Evolutionary conservation across 768 basidiomycete species (phyloP).

Genomic region (Mycena galericulata): DNA sequence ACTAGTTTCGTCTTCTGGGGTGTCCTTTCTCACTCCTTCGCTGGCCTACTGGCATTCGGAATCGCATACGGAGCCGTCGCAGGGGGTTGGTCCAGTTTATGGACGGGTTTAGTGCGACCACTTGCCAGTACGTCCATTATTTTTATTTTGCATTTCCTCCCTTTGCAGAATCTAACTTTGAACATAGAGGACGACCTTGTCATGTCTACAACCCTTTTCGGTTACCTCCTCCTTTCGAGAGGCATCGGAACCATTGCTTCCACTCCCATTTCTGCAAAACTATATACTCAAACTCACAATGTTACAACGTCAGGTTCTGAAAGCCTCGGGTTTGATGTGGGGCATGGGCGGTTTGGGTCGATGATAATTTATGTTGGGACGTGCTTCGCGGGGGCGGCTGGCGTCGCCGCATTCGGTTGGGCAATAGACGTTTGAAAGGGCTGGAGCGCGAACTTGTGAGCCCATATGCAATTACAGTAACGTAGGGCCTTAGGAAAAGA

Average conservation of each 20-base stretch:
- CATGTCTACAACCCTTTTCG: conserved; percentile 38
- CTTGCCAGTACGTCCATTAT: conserved; percentile 39
- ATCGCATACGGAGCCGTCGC: conserved; percentile 40
- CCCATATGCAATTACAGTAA: too few species aligned
- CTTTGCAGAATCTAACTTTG: neutral
- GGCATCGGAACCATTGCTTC: conserved; percentile 47
- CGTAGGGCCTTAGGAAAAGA: too few species aligned
- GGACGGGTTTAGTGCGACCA: conserved; percentile 40
- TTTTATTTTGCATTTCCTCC: conserved; percentile 22
- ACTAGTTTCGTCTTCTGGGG: conserved; percentile 45
- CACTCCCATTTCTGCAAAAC: conserved; percentile 38
- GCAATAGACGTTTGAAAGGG: conserved; percentile 20
- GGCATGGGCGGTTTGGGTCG: conserved; percentile 39
- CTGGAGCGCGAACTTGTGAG: too few species aligned
- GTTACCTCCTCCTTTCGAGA: conserved; percentile 41
- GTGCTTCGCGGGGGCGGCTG: conserved; percentile 46
- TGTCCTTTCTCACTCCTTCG: conserved; percentile 39
- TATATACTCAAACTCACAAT: conserved; percentile 8
- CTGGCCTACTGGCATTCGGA: conserved; percentile 40
- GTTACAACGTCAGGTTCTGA: neutral
- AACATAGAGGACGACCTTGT: conserved; percentile 41
- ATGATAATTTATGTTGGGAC: conserved; percentile 46
- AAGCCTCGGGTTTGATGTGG: conserved; percentile 42
- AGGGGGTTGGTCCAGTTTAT: conserved; percentile 42
- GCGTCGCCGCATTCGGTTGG: conserved; percentile 42